Percentiles rank a stretch among this genome's conserved stretches.
Evolutionary conservation across 2,329 filamentous ascomycete species (phyloP).

Genomic region (Beauveria caledonica): DNA sequence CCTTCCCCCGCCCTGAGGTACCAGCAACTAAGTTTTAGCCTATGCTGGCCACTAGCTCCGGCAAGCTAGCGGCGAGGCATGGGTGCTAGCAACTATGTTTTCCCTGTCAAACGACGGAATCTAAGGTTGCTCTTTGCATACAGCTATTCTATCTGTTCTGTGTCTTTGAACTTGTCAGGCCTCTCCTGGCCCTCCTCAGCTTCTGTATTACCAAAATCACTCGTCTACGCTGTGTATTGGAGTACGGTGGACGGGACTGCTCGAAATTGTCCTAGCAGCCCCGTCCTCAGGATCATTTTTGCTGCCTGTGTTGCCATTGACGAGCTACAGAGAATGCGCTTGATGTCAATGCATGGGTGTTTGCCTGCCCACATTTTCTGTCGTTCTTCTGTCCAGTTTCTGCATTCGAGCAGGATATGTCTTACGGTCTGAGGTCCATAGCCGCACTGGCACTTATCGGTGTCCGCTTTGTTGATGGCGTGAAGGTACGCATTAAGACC

Average conservation of each 20-base stretch:
- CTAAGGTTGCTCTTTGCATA: background rate
- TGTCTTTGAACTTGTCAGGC: slow-evolving; percentile 20
- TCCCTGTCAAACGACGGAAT: background rate
- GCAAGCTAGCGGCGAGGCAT: too few relatives aligned
- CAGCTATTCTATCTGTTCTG: slow-evolving; percentile 18
- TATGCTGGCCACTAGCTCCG: too few relatives aligned
- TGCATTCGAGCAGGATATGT: background rate
- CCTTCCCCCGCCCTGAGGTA: too few relatives aligned
- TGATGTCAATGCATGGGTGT: slow-evolving; percentile 17
- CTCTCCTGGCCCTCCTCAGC: slow-evolving; percentile 19
- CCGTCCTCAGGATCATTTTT: slow-evolving; percentile 25
- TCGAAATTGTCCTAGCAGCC: slow-evolving; percentile 21
- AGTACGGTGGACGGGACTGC: slow-evolving; percentile 21
- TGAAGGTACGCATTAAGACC: too few relatives aligned
- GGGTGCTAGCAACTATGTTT: background rate
- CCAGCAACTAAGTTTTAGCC: too few relatives aligned
- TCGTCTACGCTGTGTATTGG: slow-evolving; percentile 16
- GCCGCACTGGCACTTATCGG: background rate
- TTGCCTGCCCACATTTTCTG: too few relatives aligned
- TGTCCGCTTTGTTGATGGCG: too few relatives aligned
- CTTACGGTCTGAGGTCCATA: background rate
- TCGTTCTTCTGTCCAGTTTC: background rate
- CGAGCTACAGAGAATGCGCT: slow-evolving; percentile 25
- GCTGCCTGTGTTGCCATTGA: slow-evolving; percentile 25
- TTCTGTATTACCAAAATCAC: slow-evolving; percentile 21